Evolutionary conservation across 2,329 filamentous ascomycete species (phyloP).

Genomic region (Aspergillus sojae): DNA sequence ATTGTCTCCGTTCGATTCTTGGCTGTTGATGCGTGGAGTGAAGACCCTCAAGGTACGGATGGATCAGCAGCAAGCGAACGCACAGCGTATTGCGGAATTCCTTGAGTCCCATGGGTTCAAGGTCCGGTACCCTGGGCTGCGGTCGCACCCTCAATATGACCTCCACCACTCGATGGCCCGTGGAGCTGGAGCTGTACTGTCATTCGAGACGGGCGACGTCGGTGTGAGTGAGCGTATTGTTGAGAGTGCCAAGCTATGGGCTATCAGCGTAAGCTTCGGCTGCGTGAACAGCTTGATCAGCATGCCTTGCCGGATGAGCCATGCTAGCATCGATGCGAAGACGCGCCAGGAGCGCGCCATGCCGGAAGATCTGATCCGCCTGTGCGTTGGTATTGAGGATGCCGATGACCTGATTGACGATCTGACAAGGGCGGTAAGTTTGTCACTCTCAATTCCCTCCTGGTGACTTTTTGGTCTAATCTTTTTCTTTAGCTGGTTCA

Average conservation of each 20-base stretch:
- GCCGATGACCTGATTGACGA: constrained; percentile 90
- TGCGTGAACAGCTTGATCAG: constrained; percentile 98
- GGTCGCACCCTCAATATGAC: constrained; percentile 94
- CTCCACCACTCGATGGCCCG: constrained; percentile 95
- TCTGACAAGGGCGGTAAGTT: constrained; percentile 81
- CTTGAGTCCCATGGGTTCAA: constrained; percentile 89
- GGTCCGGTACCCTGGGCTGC: constrained; percentile 90
- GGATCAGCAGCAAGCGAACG: constrained; percentile 96
- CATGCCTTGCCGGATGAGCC: constrained; percentile 99
- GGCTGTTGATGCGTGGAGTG: constrained; percentile 90
- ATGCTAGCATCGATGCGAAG: constrained; percentile 96
- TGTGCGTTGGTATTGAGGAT: constrained; percentile 97
- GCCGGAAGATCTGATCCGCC: constrained; percentile 93
- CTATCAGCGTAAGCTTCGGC: constrained; percentile 95
- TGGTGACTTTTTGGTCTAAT: constrained; percentile 6
- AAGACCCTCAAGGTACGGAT: constrained; percentile 97
- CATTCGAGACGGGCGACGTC: constrained; percentile 91
- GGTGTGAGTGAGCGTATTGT: constrained; percentile 87
- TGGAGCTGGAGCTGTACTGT: constrained; percentile 89
- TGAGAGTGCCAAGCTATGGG: constrained; percentile 87
- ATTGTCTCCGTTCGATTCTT: constrained; percentile 91
- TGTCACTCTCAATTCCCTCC: background rate
- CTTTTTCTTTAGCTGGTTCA: constrained; percentile 70
- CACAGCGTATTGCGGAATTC: constrained; percentile 87
- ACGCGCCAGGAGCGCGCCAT: constrained; percentile 85